These are phyloP conservation scores for Coniophora puteana DNA, from an alignment of 1,284 basidiomycete genomes.

Conservation along the genomic window DNA sequence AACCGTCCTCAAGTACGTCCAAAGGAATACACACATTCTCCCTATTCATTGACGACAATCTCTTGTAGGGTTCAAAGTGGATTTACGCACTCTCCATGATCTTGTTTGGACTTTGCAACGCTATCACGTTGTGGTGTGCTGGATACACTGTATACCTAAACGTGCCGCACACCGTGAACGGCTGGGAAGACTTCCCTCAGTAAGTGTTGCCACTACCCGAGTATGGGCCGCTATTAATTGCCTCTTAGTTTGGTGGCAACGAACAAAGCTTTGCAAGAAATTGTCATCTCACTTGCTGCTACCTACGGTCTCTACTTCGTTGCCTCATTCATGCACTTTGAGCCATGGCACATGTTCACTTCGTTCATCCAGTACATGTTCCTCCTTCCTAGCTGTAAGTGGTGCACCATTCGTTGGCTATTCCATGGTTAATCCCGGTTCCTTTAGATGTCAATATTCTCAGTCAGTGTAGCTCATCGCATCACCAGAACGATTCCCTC, in stretches of 20 bases:
- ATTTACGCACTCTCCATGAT: slow-evolving; percentile 74
- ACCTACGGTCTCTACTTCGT: slow-evolving; percentile 91
- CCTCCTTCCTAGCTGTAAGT: slow-evolving; percentile 69
- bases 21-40: neutral
- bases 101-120: slow-evolving; percentile 71
- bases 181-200: slow-evolving; percentile 70
- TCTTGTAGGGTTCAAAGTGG: slow-evolving; percentile 71
- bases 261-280: slow-evolving; percentile 75
- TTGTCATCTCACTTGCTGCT: slow-evolving; percentile 75
- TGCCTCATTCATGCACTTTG: slow-evolving; percentile 81
- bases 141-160: slow-evolving; percentile 84
- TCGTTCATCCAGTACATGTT: slow-evolving; percentile 85
- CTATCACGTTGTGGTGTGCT: slow-evolving; percentile 85
- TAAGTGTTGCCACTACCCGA: slow-evolving; percentile 30
- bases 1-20: slow-evolving; percentile 72
- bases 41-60: slow-evolving; percentile 6
- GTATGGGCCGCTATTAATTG: slow-evolving; percentile 10
- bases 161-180: slow-evolving; percentile 67
- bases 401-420: neutral
- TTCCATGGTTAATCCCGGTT: slow-evolving; percentile 10
- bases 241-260: slow-evolving; percentile 49
- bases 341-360: slow-evolving; percentile 95
- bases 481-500: neutral
- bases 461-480: slow-evolving; percentile 37
- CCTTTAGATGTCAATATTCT: slow-evolving; percentile 80